A percentile compares a stretch with the other conserved stretches of the same genome.
Conservation (phyloP, 805 yeast genomes). For the Isabelozyma gotoi region DNA sequence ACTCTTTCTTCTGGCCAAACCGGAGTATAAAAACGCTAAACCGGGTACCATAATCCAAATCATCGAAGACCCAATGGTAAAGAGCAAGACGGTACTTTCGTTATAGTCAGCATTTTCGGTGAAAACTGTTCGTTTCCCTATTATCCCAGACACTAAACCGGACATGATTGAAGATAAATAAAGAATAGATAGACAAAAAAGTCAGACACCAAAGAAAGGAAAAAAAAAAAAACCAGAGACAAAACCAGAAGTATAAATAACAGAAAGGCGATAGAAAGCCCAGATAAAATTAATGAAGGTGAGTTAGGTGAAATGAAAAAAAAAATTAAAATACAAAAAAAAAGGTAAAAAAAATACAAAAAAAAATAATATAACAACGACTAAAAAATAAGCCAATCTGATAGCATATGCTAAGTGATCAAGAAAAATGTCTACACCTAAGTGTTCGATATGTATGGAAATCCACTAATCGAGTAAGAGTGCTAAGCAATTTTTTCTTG, state of each 20-base stretch:
- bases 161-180: not conserved
- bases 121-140: constrained; percentile 33
- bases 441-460: no score
- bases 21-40: constrained; percentile 87
- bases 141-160: constrained; percentile 8
- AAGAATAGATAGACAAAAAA: no score
- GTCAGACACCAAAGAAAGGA: no score
- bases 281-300: no score
- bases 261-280: not conserved
- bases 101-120: constrained; percentile 33
- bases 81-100: constrained; percentile 31
- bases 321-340: no score
- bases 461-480: no score
- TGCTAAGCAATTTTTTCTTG: no score
- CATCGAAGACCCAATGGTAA: constrained; percentile 62
- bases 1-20: constrained; percentile 86
- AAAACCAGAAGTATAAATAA: not conserved
- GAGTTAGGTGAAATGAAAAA: not conserved
- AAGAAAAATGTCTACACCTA: no score
- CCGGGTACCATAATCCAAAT: constrained; percentile 95
- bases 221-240: not conserved
- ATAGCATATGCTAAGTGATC: not conserved
- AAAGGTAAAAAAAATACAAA: no score
- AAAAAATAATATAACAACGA: no score
- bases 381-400: not conserved